phyloP scores from a whole-genome alignment of 2,329 filamentous ascomycete species.

The Arachnomyces sp. region DNA sequence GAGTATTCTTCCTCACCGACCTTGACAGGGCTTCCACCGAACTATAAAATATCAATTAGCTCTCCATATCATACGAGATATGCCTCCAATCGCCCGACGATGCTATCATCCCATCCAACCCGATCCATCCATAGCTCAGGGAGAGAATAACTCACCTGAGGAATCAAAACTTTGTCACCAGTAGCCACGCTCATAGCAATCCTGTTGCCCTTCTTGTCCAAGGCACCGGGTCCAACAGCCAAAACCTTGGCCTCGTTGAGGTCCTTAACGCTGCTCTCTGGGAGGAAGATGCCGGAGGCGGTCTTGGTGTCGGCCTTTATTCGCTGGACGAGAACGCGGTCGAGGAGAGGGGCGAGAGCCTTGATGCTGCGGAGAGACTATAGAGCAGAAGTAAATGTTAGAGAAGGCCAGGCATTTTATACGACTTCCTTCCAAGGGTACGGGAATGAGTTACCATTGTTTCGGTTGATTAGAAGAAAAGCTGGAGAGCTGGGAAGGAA shows the following conservation, averaged over 20 bases:
- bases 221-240: slow-evolving; percentile 79
- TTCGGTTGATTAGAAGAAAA: too few relatives aligned
- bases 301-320: slow-evolving; percentile 97
- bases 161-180: slow-evolving; percentile 92
- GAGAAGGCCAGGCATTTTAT: too few relatives aligned
- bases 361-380: slow-evolving; percentile 85
- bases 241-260: slow-evolving; percentile 96
- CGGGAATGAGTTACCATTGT: too few relatives aligned
- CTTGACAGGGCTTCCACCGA: slow-evolving; percentile 89
- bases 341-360: slow-evolving; percentile 86
- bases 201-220: slow-evolving; percentile 85
- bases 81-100: too few relatives aligned
- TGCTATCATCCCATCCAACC: neutral
- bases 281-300: slow-evolving; percentile 92
- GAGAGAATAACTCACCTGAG: slow-evolving; percentile 57
- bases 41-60: too few relatives aligned
- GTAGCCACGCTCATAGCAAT: slow-evolving; percentile 71
- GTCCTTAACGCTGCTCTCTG: slow-evolving; percentile 94
- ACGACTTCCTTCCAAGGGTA: too few relatives aligned
- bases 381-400: slow-evolving; percentile 10
- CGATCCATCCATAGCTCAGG: neutral
- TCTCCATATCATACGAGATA: too few relatives aligned
- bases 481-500: too few relatives aligned
- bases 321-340: slow-evolving; percentile 96
- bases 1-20: slow-evolving; percentile 94